phyloP scores from a whole-genome alignment of 768 basidiomycete species.

The Rhizopogon vesiculosus region DNA sequence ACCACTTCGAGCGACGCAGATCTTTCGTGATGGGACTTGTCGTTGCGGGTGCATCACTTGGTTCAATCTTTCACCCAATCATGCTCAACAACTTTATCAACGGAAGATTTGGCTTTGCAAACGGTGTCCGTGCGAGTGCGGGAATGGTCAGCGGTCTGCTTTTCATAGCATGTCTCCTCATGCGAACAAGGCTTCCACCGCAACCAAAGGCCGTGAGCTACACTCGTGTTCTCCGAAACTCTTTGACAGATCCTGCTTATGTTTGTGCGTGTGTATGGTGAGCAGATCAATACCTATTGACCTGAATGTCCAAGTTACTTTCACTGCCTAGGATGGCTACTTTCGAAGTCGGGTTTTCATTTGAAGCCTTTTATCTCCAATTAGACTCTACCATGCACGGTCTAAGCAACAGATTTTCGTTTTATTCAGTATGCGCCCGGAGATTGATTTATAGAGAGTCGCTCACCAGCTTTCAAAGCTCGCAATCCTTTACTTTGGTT shows the following conservation, averaged over 20 bases:
- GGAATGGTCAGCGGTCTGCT: conserved; percentile 32
- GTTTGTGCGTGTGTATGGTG: conserved; percentile 19
- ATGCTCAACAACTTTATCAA: conserved; percentile 47
- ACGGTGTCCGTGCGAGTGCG: conserved; percentile 35
- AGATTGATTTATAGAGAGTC: background rate
- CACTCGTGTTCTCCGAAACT: conserved; percentile 18
- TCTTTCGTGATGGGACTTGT: conserved; percentile 41
- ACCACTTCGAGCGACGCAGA: conserved; percentile 37
- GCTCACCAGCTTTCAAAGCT: conserved; percentile 27
- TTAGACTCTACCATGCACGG: conserved; percentile 47
- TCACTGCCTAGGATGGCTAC: conserved; percentile 6
- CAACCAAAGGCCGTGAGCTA: conserved; percentile 1
- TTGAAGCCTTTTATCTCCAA: conserved; percentile 56
- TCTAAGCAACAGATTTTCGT: conserved; percentile 40
- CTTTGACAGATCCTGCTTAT: conserved; percentile 17
- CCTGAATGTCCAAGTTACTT: too few relatives aligned
- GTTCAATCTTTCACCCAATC: conserved; percentile 53
- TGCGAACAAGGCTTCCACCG: conserved; percentile 36
- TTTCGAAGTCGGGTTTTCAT: conserved; percentile 36
- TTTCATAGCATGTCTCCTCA: conserved; percentile 32
- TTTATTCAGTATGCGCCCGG: conserved; percentile 42
- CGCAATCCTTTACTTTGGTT: conserved; percentile 47
- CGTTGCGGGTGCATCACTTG: conserved; percentile 44
- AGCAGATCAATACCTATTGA: background rate
- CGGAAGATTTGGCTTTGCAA: conserved; percentile 40